Conservation (phyloP, 169 alveolate genomes). For the Babesia gibsoni region DNA sequence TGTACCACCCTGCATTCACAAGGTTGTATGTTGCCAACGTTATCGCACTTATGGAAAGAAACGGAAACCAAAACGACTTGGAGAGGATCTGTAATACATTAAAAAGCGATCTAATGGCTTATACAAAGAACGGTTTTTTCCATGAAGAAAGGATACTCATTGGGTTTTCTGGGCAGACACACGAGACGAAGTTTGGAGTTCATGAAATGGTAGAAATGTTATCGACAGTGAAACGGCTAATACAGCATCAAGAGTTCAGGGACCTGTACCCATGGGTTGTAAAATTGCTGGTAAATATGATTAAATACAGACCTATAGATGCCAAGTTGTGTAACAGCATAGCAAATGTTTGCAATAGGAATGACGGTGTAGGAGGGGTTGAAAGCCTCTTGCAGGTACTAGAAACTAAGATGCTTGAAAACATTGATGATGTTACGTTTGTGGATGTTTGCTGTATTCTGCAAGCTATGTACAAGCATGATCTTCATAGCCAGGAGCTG, state of each 20-base stretch:
- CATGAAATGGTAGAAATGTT: conserved; percentile 36
- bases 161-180: not conserved
- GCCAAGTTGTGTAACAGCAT: conserved; percentile 1
- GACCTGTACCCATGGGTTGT: conserved; percentile 1
- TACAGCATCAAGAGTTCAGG: not conserved
- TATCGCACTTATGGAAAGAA: conserved; percentile 10
- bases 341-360: conserved; percentile 26
- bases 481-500: conserved; percentile 53
- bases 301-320: not conserved
- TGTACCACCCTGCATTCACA: conserved; percentile 33
- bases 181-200: conserved; percentile 18
- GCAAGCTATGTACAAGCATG: conserved; percentile 36
- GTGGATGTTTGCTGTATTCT: conserved; percentile 38
- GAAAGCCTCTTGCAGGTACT: conserved; percentile 35
- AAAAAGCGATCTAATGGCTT: not conserved
- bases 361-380: conserved; percentile 32
- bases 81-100: not conserved
- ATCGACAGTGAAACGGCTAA: conserved; percentile 9
- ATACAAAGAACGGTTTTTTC: not conserved
- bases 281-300: not conserved
- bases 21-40: conserved; percentile 23
- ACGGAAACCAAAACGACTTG: conserved; percentile 3
- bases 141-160: not conserved
- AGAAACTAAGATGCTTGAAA: conserved; percentile 13
- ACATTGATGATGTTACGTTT: not conserved